phyloP scores from a whole-genome alignment of 352 stramenopile genomes.

The Saprolegnia parasitica region DNA sequence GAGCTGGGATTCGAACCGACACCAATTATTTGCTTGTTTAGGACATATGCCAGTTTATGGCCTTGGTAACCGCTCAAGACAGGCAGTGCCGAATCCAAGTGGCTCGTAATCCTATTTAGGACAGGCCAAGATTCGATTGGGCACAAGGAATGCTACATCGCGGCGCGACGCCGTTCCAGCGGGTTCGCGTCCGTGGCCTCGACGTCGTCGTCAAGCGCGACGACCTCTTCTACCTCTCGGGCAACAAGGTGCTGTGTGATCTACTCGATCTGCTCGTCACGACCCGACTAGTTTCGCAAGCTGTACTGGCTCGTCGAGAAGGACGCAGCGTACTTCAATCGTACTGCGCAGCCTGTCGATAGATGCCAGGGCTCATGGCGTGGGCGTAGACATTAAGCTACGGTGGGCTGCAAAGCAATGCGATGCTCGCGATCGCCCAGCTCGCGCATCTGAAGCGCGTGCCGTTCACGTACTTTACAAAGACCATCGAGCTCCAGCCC shows the following conservation, averaged over 20 bases:
- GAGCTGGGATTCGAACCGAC: too few species aligned
- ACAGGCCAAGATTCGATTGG: neutral
- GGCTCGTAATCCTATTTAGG: neutral
- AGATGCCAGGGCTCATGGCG: neutral
- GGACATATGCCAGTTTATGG: too few species aligned
- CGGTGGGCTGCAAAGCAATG: slow-evolving; percentile 78
- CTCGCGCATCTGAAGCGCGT: slow-evolving; percentile 59
- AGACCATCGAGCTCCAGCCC: neutral
- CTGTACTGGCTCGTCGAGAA: slow-evolving; percentile 74
- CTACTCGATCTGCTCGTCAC: neutral
- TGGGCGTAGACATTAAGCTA: slow-evolving; percentile 48
- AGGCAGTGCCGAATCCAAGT: neutral
- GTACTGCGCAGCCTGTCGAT: slow-evolving; percentile 31
- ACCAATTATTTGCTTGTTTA: too few species aligned
- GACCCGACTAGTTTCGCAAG: slow-evolving; percentile 63
- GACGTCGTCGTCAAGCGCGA: slow-evolving; percentile 81
- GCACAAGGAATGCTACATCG: neutral
- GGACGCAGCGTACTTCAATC: slow-evolving; percentile 48
- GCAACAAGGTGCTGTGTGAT: slow-evolving; percentile 63
- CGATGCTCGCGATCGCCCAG: slow-evolving; percentile 80
- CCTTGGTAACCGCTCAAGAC: too few species aligned
- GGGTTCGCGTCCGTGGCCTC: slow-evolving; percentile 58
- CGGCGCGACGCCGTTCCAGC: slow-evolving; percentile 42
- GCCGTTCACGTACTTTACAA: slow-evolving; percentile 79
- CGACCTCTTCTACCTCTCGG: slow-evolving; percentile 70